phyloP scores from a whole-genome alignment of 139 green algal genomes.

The Picochlorum sp. region DNA sequence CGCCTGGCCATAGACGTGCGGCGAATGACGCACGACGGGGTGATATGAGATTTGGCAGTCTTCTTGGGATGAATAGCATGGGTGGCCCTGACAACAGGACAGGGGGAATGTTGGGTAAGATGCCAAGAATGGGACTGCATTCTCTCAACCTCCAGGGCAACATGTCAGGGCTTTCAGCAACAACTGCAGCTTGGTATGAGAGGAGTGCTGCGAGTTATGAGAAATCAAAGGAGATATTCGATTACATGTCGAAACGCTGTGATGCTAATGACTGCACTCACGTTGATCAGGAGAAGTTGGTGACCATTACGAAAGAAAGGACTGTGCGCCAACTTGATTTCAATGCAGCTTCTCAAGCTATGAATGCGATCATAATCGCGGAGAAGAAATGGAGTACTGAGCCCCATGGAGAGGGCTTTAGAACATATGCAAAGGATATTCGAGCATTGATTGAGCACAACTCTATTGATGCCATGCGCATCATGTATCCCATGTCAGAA shows the following conservation, averaged over 20 bases:
- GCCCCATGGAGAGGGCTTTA: neutral
- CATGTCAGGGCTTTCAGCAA: no score
- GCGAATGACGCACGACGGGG: no score
- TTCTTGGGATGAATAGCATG: no score
- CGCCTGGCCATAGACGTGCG: no score
- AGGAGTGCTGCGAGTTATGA: neutral
- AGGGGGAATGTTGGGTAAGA: no score
- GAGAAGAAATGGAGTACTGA: neutral
- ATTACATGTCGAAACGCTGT: neutral
- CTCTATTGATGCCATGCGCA: neutral
- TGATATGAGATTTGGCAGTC: no score
- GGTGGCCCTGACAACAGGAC: no score
- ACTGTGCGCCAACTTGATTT: slow-evolving; percentile 1
- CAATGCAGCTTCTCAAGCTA: slow-evolving; percentile 1
- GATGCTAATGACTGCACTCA: neutral
- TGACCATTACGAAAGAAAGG: neutral
- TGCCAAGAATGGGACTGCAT: no score
- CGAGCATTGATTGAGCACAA: neutral
- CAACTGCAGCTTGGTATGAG: neutral
- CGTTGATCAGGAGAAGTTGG: neutral
- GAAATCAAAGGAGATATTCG: slow-evolving; percentile 2
- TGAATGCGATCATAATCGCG: neutral
- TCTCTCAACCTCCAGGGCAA: no score
- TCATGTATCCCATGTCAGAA: slow-evolving; percentile 2
- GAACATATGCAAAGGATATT: neutral